Evolutionary conservation across 75 land plant genomes (phyloP).

Genomic region (Sequoiadendron giganteum): DNA sequence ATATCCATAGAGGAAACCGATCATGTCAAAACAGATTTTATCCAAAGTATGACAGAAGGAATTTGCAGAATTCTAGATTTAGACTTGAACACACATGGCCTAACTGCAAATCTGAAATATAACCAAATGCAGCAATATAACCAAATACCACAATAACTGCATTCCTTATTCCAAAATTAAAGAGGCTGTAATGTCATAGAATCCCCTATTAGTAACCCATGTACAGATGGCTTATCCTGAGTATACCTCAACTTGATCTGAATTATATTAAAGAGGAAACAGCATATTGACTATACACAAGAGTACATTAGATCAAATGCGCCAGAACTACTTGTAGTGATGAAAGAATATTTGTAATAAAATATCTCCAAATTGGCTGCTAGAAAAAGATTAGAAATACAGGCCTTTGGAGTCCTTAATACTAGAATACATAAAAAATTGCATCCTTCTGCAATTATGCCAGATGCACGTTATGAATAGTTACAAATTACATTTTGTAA

Average conservation of each 20-base stretch:
- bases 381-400: background rate
- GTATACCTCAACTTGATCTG: background rate
- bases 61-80: background rate
- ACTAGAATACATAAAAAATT: background rate
- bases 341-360: background rate
- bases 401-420: background rate
- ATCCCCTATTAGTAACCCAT: background rate
- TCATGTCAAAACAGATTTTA: background rate
- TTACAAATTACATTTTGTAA: background rate
- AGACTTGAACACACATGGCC: background rate
- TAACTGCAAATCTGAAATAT: background rate
- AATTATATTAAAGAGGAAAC: background rate
- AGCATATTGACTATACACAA: background rate
- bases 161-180: background rate
- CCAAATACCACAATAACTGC: background rate
- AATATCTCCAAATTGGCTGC: background rate
- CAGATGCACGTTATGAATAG: background rate
- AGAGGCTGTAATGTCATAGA: background rate
- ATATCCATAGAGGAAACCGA: background rate
- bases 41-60: background rate
- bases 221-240: background rate
- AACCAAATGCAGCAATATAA: background rate
- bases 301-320: background rate
- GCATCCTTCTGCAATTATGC: conserved; percentile 1
- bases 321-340: background rate